Evolutionary conservation across 257 asterid genomes (phyloP).

Genomic region (Scutellaria baicalensis): DNA sequence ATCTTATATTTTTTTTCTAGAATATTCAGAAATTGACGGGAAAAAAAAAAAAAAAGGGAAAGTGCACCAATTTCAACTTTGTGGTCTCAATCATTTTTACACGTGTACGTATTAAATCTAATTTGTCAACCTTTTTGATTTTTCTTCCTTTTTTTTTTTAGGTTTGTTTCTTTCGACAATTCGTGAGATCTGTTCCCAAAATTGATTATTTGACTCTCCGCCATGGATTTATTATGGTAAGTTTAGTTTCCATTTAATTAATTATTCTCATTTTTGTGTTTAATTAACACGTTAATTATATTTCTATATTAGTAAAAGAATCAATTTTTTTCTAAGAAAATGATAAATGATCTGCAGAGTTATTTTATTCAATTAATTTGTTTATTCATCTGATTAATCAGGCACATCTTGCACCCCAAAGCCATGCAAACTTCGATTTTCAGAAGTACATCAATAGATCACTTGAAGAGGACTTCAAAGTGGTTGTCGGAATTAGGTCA

Average conservation of each 20-base stretch:
- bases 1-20: background rate
- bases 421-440: conserved; percentile 59
- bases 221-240: conserved; percentile 86
- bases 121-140: no score
- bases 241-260: background rate
- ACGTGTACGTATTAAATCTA: no score
- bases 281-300: background rate
- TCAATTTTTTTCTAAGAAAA: no score
- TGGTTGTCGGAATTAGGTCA: conserved; percentile 96
- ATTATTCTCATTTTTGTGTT: background rate
- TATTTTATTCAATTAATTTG: background rate
- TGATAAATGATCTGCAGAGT: no score
- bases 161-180: conserved; percentile 91
- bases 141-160: background rate
- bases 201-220: conserved; percentile 84
- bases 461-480: conserved; percentile 92
- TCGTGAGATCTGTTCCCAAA: conserved; percentile 79
- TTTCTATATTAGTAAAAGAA: background rate
- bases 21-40: no score
- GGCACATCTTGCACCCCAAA: conserved; percentile 95
- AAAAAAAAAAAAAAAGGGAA: background rate
- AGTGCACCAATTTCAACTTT: background rate
- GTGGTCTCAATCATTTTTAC: background rate
- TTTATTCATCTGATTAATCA: conserved; percentile 2
- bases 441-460: conserved; percentile 84